Percentiles rank a stretch among this genome's conserved stretches.
Conservation (phyloP, 1,284 basidiomycete genomes). For the Mycena sp. region DNA sequence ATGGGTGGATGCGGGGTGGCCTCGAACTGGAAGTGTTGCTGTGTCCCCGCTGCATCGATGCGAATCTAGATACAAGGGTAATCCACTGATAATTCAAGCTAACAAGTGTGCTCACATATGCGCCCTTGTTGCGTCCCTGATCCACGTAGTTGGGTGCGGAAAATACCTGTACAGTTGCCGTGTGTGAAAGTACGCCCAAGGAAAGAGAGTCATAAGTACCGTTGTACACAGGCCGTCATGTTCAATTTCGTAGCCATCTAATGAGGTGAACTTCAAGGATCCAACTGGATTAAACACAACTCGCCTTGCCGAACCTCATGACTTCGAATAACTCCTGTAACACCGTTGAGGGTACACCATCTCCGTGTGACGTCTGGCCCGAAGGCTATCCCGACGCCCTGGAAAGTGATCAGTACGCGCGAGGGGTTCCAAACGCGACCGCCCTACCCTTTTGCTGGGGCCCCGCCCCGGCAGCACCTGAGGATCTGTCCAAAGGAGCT, state of each 20-base stretch:
- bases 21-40: conserved; percentile 85
- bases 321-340: conserved; percentile 92
- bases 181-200: conserved; percentile 25
- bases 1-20: conserved; percentile 90
- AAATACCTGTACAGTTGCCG: conserved; percentile 63
- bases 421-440: conserved; percentile 33
- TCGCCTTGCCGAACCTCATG: conserved; percentile 96
- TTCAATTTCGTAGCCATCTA: conserved; percentile 89
- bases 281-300: conserved; percentile 31
- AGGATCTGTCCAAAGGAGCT: conserved; percentile 93
- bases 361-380: conserved; percentile 91
- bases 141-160: conserved; percentile 90
- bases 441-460: conserved; percentile 93
- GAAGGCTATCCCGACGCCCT: conserved; percentile 96
- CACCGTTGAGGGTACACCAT: conserved; percentile 90
- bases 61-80: conserved; percentile 64
- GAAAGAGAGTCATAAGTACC: conserved; percentile 46
- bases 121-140: conserved; percentile 83
- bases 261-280: conserved; percentile 11
- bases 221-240: conserved; percentile 92
- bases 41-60: conserved; percentile 82
- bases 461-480: conserved; percentile 92
- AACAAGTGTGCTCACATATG: conserved; percentile 65
- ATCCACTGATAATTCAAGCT: neutral
- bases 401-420: conserved; percentile 22